These are phyloP conservation scores for Penicillium sp. DNA, from an alignment of 2,329 filamentous ascomycete species.

Conservation along the genomic window DNA sequence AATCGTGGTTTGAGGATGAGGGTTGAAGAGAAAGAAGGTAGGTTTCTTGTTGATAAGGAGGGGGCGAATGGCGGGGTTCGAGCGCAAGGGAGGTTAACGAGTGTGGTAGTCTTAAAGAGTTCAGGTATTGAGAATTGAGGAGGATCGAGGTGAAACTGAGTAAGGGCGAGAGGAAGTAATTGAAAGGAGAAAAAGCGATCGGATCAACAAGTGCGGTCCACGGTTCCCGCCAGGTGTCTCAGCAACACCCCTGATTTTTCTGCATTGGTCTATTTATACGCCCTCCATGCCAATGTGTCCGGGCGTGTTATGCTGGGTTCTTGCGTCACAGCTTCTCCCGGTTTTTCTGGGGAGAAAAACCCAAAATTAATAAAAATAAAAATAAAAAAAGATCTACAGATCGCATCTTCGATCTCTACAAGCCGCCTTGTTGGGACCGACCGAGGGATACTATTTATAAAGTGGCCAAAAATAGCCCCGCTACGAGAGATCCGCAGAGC, in stretches of 20 bases:
- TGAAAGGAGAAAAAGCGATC: not conserved
- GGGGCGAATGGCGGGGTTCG: slow-evolving; percentile 16
- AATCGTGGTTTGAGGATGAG: not conserved
- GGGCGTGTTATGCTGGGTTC: not conserved
- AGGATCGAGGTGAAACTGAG: not conserved
- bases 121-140: not conserved
- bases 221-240: slow-evolving; percentile 11
- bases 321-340: not conserved
- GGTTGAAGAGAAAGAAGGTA: slow-evolving; percentile 3
- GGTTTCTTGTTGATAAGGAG: slow-evolving; percentile 11
- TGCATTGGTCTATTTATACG: slow-evolving; percentile 10
- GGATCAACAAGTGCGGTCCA: slow-evolving; percentile 10
- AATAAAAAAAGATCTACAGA: not conserved
- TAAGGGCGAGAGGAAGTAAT: not conserved
- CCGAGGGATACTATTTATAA: slow-evolving; percentile 9
- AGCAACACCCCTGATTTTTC: slow-evolving; percentile 15
- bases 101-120: not conserved
- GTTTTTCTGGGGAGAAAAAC: no score
- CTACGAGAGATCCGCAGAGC: slow-evolving; percentile 1
- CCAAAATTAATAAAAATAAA: no score
- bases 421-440: not conserved
- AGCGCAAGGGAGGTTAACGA: slow-evolving; percentile 18
- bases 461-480: not conserved
- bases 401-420: not conserved
- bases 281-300: not conserved